A percentile compares a stretch with the other conserved stretches of the same genome.
These are phyloP conservation scores for Euphrasia arctica DNA, from an alignment of 305 asterid species.

Conservation along the genomic window DNA sequence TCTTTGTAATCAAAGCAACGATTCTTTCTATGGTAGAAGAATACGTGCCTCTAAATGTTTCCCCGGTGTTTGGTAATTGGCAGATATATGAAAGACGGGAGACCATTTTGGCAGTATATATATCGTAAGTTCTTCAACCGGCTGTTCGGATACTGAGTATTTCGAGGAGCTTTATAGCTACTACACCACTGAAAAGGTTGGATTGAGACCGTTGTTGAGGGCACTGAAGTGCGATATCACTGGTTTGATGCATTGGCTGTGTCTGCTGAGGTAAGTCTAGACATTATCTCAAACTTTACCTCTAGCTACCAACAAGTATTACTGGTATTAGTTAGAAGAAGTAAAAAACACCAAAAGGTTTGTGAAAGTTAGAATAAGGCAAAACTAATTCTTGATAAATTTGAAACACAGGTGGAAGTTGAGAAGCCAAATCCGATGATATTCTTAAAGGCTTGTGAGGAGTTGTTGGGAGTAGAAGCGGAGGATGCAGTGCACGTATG, in stretches of 20 bases:
- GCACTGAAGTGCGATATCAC: conserved; percentile 82
- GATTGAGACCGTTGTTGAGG: conserved; percentile 77
- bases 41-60: not conserved
- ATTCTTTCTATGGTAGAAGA: not conserved
- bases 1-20: too few relatives aligned
- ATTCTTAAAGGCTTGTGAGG: conserved; percentile 90
- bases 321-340: too few relatives aligned
- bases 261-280: conserved; percentile 53
- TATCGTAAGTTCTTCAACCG: conserved; percentile 86
- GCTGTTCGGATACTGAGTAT: conserved; percentile 88
- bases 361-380: not conserved
- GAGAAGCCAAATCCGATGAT: conserved; percentile 97
- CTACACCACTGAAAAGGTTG: conserved; percentile 85
- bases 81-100: conserved; percentile 90
- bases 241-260: conserved; percentile 99
- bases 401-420: conserved; percentile 78
- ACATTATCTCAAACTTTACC: not conserved
- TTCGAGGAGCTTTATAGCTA: conserved; percentile 91
- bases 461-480: conserved; percentile 76
- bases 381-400: not conserved
- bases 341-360: too few relatives aligned
- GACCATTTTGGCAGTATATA: conserved; percentile 97
- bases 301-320: too few relatives aligned
- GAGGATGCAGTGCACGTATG: conserved; percentile 94
- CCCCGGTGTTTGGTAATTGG: conserved; percentile 13